Base-by-base conservation (phyloP, 2,329 filamentous ascomycete species). In the Ilyonectria robusta region DNA sequence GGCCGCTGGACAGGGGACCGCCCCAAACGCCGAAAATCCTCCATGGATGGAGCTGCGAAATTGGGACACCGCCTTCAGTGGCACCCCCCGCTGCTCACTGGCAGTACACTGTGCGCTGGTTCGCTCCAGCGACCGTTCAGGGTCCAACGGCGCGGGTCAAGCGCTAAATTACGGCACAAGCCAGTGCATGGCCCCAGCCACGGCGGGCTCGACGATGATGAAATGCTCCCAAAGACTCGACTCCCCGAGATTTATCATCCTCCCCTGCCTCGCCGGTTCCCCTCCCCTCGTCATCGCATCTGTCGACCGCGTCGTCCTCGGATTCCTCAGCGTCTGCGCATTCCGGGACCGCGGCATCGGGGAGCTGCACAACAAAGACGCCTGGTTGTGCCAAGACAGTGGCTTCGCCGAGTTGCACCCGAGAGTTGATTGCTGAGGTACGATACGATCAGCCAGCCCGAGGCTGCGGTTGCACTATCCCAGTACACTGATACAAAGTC, bases 181-280 rank as follows among this genome's bases (percentile, higher is more conserved):
- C 50, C 50, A 46, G 51, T 47, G n/a, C 15, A 55, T 10, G 50
- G 59, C 59, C 59, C 50, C 59, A 62, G 59, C 59, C 59, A 40
- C 59, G 47, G 40, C 40, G 33, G 15, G 37, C 48, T 33, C 6
- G 37, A 37, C 8, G 35, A 62, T 62, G 59, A 55, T 55, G 59
- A 62, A 62, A 62, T 60, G 35, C 57, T 33, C 29, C n/a, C 19
- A 26, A 37, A 48, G 17, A 11, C 37, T 37, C 26, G 26, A 23
- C 37, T 55, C 51, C 33, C 33, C 46, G 46, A 50, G 35, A 53
- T 19, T 51, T 35, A 15, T 21, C 33, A 31, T 29, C 19, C 9
- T 47, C 31, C 44, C 23, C 37, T 48, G 19, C 15, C 21, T 31
- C 35, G 23, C 31, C 50, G 10, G n/a, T 17, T 15, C 31, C 33